Conservation (phyloP, 2,329 filamentous ascomycete species). For the Fusarium xyrophilum region DNA sequence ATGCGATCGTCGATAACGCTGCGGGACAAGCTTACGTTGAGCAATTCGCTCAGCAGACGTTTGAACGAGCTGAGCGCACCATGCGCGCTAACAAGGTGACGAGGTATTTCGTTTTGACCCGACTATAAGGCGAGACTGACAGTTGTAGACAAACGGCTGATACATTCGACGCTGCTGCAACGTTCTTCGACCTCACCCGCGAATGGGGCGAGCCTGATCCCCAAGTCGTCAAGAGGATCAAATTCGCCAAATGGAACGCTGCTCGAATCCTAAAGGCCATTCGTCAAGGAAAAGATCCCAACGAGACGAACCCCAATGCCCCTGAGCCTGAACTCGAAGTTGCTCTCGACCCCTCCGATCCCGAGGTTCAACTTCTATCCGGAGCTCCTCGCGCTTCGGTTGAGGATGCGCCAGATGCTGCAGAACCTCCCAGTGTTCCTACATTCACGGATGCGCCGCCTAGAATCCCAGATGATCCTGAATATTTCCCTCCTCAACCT, state of each 20-base stretch:
- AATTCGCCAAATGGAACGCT: conserved; percentile 96
- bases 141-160: conserved; percentile 82
- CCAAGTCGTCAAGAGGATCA: conserved; percentile 85
- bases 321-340: conserved; percentile 56
- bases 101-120: conserved; percentile 56
- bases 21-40: conserved; percentile 92
- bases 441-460: conserved; percentile 41
- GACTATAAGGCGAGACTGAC: background rate
- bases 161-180: conserved; percentile 90
- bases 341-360: conserved; percentile 67
- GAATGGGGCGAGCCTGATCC: conserved; percentile 81
- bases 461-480: conserved; percentile 38
- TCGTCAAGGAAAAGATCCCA: conserved; percentile 90
- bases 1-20: conserved; percentile 83
- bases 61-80: conserved; percentile 81
- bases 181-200: conserved; percentile 86
- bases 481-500: conserved; percentile 46
- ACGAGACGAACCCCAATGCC: conserved; percentile 81
- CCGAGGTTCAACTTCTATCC: conserved; percentile 63
- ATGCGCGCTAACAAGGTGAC: conserved; percentile 85
- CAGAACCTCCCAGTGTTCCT: conserved; percentile 42
- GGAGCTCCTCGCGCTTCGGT: conserved; percentile 53
- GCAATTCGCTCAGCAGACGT: conserved; percentile 89
- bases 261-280: conserved; percentile 88
- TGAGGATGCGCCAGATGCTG: conserved; percentile 61